phyloP scores from a whole-genome alignment of 768 basidiomycete genomes.

The Austroboletus festivus region DNA sequence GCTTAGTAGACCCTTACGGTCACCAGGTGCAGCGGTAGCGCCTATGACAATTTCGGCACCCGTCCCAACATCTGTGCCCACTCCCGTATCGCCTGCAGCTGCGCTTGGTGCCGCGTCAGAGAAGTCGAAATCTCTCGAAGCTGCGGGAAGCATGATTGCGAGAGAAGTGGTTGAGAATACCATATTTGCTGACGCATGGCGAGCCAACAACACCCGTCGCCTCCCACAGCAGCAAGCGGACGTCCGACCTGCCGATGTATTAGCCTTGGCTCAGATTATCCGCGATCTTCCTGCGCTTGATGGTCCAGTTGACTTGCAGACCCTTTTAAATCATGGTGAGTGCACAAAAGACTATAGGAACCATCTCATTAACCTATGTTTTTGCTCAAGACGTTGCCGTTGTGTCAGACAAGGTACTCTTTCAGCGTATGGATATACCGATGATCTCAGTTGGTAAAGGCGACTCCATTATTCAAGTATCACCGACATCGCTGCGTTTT shows the following conservation, averaged over 20 bases:
- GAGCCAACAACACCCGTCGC: slow-evolving; percentile 34
- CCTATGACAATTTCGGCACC: slow-evolving; percentile 42
- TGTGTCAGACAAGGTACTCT: slow-evolving; percentile 5
- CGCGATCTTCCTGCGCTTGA: slow-evolving; percentile 34
- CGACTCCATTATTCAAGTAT: slow-evolving; percentile 63
- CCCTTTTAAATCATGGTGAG: slow-evolving; percentile 43
- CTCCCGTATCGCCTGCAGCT: slow-evolving; percentile 82
- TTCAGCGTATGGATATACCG: slow-evolving; percentile 47
- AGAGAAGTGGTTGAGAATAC: slow-evolving; percentile 72
- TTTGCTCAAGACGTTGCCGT: neutral
- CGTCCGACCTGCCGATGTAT: slow-evolving; percentile 61
- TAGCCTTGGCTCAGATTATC: slow-evolving; percentile 39
- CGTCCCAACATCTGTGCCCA: slow-evolving; percentile 59
- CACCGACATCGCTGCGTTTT: slow-evolving; percentile 70
- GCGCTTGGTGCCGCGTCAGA: slow-evolving; percentile 60
- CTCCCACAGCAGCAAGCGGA: slow-evolving; percentile 25
- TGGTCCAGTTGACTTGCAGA: slow-evolving; percentile 40
- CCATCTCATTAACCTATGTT: neutral
- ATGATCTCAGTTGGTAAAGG: slow-evolving; percentile 65
- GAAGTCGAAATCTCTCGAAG: slow-evolving; percentile 65
- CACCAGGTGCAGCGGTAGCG: slow-evolving; percentile 51
- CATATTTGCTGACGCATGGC: slow-evolving; percentile 67
- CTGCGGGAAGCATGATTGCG: slow-evolving; percentile 59
- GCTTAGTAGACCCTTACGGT: slow-evolving; percentile 55
- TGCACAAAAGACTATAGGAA: neutral